Evolutionary conservation across 148 eudicot species (phyloP).

Genomic region (Persicaria tinctoria): DNA sequence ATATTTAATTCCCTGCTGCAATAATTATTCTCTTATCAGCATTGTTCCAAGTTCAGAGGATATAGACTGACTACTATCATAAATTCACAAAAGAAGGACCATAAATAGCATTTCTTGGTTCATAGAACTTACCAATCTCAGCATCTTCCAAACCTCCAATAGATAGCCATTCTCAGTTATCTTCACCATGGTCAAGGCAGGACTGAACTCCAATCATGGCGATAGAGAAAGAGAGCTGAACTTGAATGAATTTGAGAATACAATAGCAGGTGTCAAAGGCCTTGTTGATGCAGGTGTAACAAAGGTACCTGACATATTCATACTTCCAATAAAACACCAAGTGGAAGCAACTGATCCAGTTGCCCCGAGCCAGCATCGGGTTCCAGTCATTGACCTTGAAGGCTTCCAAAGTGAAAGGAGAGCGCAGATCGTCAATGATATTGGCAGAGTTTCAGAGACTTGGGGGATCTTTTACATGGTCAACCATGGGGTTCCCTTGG

Average conservation of each 20-base stretch:
- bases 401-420: slow-evolving; percentile 8
- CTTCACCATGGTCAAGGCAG: slow-evolving; percentile 9
- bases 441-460: slow-evolving; percentile 20
- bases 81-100: slow-evolving; percentile 7
- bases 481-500: slow-evolving; percentile 23
- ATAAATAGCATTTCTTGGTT: slow-evolving; percentile 7
- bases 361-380: slow-evolving; percentile 9
- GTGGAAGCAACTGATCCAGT: not conserved
- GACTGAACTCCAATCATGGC: not conserved
- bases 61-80: slow-evolving; percentile 6
- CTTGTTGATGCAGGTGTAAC: slow-evolving; percentile 36
- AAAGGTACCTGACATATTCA: slow-evolving; percentile 29
- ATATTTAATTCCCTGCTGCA: not conserved
- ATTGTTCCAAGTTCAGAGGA: slow-evolving; percentile 6
- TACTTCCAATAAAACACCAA: slow-evolving; percentile 11
- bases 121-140: slow-evolving; percentile 5
- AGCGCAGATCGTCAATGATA: slow-evolving; percentile 11
- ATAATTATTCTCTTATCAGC: slow-evolving; percentile 4
- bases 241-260: slow-evolving; percentile 26
- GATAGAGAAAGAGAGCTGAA: slow-evolving; percentile 18
- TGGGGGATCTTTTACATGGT: slow-evolving; percentile 28
- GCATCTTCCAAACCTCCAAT: slow-evolving; percentile 1
- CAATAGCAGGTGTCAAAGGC: slow-evolving; percentile 47
- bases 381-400: slow-evolving; percentile 13
- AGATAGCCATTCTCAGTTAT: not conserved